Evolutionary conservation across 2,329 filamentous ascomycete species (phyloP), one percentile per base, ranked within the genome.

Genomic region (Ceratocystis destructans): DNA sequence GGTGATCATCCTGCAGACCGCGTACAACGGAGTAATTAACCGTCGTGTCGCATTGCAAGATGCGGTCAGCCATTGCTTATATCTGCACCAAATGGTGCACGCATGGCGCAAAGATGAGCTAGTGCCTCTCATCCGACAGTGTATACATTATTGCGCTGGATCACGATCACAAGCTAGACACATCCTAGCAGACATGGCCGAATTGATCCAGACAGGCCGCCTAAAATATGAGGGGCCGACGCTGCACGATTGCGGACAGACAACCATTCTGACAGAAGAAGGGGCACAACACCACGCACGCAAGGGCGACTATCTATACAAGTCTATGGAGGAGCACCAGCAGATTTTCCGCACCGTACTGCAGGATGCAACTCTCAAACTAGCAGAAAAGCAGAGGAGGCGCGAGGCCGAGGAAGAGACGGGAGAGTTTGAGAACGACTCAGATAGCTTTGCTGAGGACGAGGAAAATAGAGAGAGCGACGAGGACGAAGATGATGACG

Each of bases 51-150:
- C 37, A 3, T 22, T 46, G 37, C 64, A 28, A 15, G 25, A 65
- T 33, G 7, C 48, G 28, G 25, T 65, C 25, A 37, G 25, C 8
- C 44, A 61, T 6, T 61, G 37, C 7, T 55, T 65, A 7, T 55
- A 48, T 45, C 37, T 61, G 22, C 64, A 65, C 50, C 33, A 65
- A 15, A 57, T 65, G 53, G 50, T 65, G 15, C 53, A 28, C 41
- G 31, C 12, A 7, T 65, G 64, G 64, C n/a, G 8, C 53, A 31
- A 45, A 25, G 64, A 65, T 17, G 50, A 61, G 37, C 53, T 65
- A 6, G 64, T 65, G 53, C 22, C 48, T 22, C 53, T 65, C 28
- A 17, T 65, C 2, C 64, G 25, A 25, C 53, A 65, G 53, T 65
- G 64, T 5, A 46, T 65, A 17, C 33, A 61, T 20, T 65, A 65